phyloP scores from a whole-genome alignment of 2,329 filamentous ascomycete genomes.

The Aspergillus quadrilineatus region DNA sequence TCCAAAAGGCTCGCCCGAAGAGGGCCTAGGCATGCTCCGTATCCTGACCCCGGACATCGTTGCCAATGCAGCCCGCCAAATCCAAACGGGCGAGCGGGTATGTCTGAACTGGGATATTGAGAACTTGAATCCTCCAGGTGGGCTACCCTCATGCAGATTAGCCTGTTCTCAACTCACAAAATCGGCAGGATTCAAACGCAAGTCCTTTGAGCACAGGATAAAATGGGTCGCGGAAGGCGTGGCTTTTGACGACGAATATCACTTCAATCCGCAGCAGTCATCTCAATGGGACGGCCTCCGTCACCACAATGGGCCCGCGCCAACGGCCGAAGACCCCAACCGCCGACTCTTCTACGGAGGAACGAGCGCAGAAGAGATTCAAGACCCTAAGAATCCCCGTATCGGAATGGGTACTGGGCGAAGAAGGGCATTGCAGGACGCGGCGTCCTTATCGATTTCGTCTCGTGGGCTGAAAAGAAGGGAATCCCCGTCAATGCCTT shows the following conservation, averaged over 20 bases:
- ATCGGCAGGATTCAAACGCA: slow-evolving; percentile 49
- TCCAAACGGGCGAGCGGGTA: slow-evolving; percentile 54
- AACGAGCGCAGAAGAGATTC: slow-evolving; percentile 37
- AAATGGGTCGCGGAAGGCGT: slow-evolving; percentile 46
- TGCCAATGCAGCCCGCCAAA: slow-evolving; percentile 52
- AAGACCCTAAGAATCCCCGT: slow-evolving; percentile 30
- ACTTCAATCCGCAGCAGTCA: slow-evolving; percentile 54
- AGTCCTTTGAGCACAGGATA: slow-evolving; percentile 54
- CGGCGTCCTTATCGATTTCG: slow-evolving; percentile 43
- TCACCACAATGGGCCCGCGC: slow-evolving; percentile 49
- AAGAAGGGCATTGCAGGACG: slow-evolving; percentile 41
- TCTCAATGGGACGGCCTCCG: slow-evolving; percentile 57
- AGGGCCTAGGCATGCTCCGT: slow-evolving; percentile 55
- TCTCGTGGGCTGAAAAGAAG: slow-evolving; percentile 35
- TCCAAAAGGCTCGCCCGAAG: slow-evolving; percentile 47
- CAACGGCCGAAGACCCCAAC: slow-evolving; percentile 31
- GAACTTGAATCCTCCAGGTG: slow-evolving; percentile 51
- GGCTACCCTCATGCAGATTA: neutral
- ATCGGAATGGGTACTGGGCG: slow-evolving; percentile 42
- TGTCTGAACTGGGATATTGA: slow-evolving; percentile 58
- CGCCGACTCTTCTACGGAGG: slow-evolving; percentile 39
- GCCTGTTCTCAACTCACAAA: neutral
- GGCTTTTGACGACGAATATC: slow-evolving; percentile 52
- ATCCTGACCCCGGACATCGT: slow-evolving; percentile 56
- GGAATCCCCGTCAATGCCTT: slow-evolving; percentile 35